Base-by-base conservation (phyloP, 1,284 basidiomycete genomes). In the Volvariella surrecta region DNA sequence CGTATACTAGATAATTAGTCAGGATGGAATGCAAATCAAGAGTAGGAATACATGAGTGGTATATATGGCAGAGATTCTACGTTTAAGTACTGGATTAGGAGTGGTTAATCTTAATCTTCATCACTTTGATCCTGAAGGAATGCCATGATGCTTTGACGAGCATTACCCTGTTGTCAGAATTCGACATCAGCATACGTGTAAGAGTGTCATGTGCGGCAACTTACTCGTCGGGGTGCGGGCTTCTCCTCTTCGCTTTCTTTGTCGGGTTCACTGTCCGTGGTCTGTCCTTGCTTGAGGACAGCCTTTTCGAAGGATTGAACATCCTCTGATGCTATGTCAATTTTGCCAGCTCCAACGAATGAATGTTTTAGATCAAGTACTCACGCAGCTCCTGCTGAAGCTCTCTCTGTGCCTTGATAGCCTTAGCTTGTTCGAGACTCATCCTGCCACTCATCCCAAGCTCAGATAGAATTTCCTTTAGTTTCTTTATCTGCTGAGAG, bases 391-490 rank as follows among this genome's bases (percentile, higher is more conserved):
- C 90, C 49, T 86, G 69, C 19, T 75, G 84, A 6, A 92, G 60
- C 54, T 91, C 89, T 39, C 87, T 66, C 53, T 75, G 74, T 54
- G 68, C 74, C 50, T 73, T 82, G 54, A 93, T 82, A 1, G 66
- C 61, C 52, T 76, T 85, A 2, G 90, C 90, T 61, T 91, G 82
- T 44, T 85, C 83, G 55, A 90, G 50, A 48, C 77, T 89, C 52
- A 80, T 67, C n/a, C 82, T 71, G 2, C 86, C 83, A 1, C 65
- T 73, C 88, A 93, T 92, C 0, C 90, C 89, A 19, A 93, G 70
- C 0, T 79, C 79, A 3, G 63, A 53, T 4, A 93, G 67, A 7
- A 89, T 76, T 24, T 71, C 62, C 43, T 75, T 75, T 22, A 92
- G 65, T 37, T 75, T 77, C 37, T 66, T 61, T 34, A 89, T 82